Base-by-base conservation (phyloP, 495 filamentous ascomycete species). In the Aspergillus olivimuriae region DNA sequence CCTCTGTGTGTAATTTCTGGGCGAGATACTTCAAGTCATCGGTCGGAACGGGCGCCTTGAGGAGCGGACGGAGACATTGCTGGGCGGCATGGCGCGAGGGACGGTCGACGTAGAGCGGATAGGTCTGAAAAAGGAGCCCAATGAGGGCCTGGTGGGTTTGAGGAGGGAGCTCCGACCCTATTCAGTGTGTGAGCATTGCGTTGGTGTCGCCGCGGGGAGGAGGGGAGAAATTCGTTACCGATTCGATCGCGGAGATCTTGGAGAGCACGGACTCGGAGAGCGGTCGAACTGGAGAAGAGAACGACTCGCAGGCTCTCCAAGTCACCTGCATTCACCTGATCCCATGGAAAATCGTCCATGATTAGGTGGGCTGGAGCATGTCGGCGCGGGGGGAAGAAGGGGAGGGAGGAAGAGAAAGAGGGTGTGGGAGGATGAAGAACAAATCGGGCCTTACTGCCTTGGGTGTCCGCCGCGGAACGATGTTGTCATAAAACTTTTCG, bases 71-170 rank as follows among this genome's bases (percentile, higher is more conserved):
- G 46, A 98, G 71, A 58, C 87, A 92, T 62, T 75, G 68, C 52
- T 91, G 81, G 15, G 86, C 87, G 14, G 87, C 90, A 52, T 75
- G 76, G 32, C 92, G 81, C 10, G 94, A 97, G 30, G 74, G 62
- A 42, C 89, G 82, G 60, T 97, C 92, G 63, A 77, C 62, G 68
- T 96, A 98, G 58, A 85, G 82, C 42, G 87, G 76, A 60, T 94
- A 88, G 26, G 88, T 95, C 56, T 78, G 74, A 66, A 95, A 86
- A 26, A 98, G 72, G 17, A 89, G 63, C 10, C 74, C 74, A 50
- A 95, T 69, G 38, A 90, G 43, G 46, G 60, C 49, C 36, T 62
- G 53, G 30, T 53, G 54, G 31, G 51, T 44, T 46, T 68, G 56
- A 8, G 62, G 55, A 11, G 70, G 54, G 56, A 69, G 26, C 33